A percentile compares a stretch with the other conserved stretches of the same genome.
Conservation (phyloP, 2,329 filamentous ascomycete genomes). For the Pseudogymnoascus pannorum region DNA sequence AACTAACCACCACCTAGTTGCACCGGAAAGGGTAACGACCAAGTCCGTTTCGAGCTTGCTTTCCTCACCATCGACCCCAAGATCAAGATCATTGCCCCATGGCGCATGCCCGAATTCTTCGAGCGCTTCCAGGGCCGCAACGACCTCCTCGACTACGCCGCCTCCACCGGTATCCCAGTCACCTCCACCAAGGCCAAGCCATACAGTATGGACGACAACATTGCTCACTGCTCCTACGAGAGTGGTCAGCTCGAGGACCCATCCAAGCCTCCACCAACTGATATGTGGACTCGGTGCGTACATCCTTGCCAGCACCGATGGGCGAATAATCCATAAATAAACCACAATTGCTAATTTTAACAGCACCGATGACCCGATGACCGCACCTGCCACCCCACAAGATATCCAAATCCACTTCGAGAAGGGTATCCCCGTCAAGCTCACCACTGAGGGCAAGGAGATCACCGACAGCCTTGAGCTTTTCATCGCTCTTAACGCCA, state of each 20-base stretch:
- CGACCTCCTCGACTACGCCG: slow-evolving; percentile 67
- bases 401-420: slow-evolving; percentile 67
- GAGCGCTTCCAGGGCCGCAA: slow-evolving; percentile 63
- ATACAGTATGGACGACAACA: slow-evolving; percentile 62
- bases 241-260: slow-evolving; percentile 65
- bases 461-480: slow-evolving; percentile 64
- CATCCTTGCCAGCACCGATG: slow-evolving; percentile 11
- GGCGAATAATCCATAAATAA: slow-evolving; percentile 18
- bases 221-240: slow-evolving; percentile 75
- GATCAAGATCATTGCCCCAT: slow-evolving; percentile 69
- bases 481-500: slow-evolving; percentile 64
- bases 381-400: slow-evolving; percentile 62
- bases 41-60: slow-evolving; percentile 58
- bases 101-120: slow-evolving; percentile 64
- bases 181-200: slow-evolving; percentile 66
- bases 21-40: slow-evolving; percentile 57
- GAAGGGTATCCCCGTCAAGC: slow-evolving; percentile 66
- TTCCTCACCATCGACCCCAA: slow-evolving; percentile 55
- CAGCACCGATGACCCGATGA: slow-evolving; percentile 54
- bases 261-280: slow-evolving; percentile 57
- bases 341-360: not conserved
- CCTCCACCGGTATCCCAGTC: slow-evolving; percentile 60
- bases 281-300: slow-evolving; percentile 62
- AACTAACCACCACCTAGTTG: slow-evolving; percentile 41
- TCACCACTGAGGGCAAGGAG: slow-evolving; percentile 48